phyloP scores from a whole-genome alignment of 2,329 filamentous ascomycete genomes.

The Cercospora beticola region DNA sequence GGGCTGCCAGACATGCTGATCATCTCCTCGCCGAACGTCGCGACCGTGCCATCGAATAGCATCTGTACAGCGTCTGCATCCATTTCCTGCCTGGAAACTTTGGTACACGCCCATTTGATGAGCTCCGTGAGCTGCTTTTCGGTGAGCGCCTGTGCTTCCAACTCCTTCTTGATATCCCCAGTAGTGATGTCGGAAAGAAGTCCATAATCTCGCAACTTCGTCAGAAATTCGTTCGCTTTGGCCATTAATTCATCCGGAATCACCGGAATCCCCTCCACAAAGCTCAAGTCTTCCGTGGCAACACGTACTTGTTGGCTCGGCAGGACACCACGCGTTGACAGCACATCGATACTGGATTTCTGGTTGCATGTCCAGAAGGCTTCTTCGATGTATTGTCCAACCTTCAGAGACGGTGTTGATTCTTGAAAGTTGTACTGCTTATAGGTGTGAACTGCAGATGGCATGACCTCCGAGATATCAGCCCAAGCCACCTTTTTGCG shows the following conservation, averaged over 20 bases:
- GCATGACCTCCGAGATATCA: conserved; percentile 66
- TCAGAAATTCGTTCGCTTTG: conserved; percentile 68
- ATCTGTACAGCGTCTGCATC: conserved; percentile 65
- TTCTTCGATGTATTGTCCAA: conserved; percentile 86
- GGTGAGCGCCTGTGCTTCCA: conserved; percentile 77
- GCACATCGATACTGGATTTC: conserved; percentile 78
- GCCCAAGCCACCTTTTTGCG: conserved; percentile 56
- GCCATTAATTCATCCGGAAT: conserved; percentile 74
- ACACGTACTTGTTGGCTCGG: conserved; percentile 81
- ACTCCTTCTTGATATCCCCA: conserved; percentile 77
- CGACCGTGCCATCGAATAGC: conserved; percentile 78
- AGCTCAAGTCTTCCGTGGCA: conserved; percentile 67
- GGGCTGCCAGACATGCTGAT: conserved; percentile 59
- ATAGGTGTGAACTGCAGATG: conserved; percentile 77
- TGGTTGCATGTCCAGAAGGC: conserved; percentile 93
- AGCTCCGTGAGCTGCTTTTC: conserved; percentile 79
- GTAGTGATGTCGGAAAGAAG: conserved; percentile 86
- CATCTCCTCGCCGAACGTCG: conserved; percentile 56
- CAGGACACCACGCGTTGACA: conserved; percentile 83
- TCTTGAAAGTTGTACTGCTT: conserved; percentile 86
- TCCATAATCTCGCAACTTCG: conserved; percentile 77
- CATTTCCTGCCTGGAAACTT: conserved; percentile 69
- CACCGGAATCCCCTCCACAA: conserved; percentile 85
- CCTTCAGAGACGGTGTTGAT: conserved; percentile 81
- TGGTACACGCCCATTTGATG: conserved; percentile 76